phyloP scores from a whole-genome alignment of 495 filamentous ascomycete genomes.

The Podospora conica region DNA sequence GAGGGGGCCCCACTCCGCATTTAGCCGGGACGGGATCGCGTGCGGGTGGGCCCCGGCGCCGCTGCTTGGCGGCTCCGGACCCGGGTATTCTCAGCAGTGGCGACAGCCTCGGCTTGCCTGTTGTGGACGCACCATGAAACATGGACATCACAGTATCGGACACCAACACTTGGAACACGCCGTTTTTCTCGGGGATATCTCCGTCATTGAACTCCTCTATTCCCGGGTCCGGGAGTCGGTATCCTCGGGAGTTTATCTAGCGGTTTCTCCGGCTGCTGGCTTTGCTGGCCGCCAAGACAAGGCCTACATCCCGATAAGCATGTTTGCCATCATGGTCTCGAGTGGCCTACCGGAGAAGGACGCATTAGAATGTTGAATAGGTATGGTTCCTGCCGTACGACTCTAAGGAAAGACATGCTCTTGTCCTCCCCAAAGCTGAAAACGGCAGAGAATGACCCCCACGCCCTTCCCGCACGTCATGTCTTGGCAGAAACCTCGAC shows the following conservation, averaged over 20 bases:
- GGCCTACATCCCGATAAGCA: neutral
- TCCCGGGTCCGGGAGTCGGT: neutral
- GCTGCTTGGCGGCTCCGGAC: neutral
- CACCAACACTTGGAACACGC: neutral
- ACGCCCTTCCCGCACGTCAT: neutral
- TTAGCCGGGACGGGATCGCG: constrained; percentile 19
- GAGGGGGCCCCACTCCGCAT: constrained; percentile 21
- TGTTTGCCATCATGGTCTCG: too few species aligned
- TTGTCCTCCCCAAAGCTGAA: neutral
- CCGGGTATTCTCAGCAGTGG: neutral
- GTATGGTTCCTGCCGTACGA: neutral
- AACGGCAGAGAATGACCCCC: neutral
- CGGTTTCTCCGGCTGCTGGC: neutral
- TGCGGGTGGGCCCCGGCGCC: neutral
- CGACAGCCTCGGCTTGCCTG: neutral
- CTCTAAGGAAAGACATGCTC: neutral
- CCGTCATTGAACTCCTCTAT: neutral
- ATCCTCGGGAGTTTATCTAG: neutral
- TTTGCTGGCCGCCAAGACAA: neutral
- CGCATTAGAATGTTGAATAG: neutral
- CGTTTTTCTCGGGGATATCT: neutral
- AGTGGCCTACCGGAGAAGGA: neutral
- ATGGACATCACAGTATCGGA: neutral
- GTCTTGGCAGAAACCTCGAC: neutral
- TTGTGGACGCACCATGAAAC: neutral